Percentiles rank a stretch among this genome's conserved stretches.
Conservation (phyloP, 2,329 filamentous ascomycete genomes). For the Aspergillus uvarum region DNA sequence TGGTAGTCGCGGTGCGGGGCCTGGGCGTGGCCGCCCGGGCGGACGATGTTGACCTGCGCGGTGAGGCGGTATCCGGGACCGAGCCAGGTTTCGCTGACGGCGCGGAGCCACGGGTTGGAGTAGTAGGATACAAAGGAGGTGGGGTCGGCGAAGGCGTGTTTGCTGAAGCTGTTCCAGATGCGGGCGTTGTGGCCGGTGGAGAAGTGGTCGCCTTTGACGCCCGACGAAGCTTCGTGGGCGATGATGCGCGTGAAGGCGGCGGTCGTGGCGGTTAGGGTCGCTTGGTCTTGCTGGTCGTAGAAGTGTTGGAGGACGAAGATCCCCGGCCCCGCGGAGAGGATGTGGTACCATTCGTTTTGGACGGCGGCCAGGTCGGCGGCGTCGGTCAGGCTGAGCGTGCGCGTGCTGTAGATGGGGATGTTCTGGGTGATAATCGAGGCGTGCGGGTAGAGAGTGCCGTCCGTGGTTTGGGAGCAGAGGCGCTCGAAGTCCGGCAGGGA, state of each 20-base stretch:
- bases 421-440: conserved; percentile 49
- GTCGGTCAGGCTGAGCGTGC: conserved; percentile 36
- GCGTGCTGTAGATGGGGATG: conserved; percentile 57
- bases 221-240: conserved; percentile 37
- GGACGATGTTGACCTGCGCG: conserved; percentile 63
- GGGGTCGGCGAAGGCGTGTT: conserved; percentile 56
- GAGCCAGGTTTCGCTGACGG: conserved; percentile 57
- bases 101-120: conserved; percentile 58
- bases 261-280: conserved; percentile 50
- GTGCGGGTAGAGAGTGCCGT: conserved; percentile 48
- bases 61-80: conserved; percentile 62
- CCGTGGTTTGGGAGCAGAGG: conserved; percentile 45
- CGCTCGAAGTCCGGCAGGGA: conserved; percentile 45
- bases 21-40: conserved; percentile 59
- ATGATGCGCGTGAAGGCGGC: conserved; percentile 52
- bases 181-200: conserved; percentile 58
- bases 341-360: conserved; percentile 62
- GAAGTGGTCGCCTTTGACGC: conserved; percentile 60
- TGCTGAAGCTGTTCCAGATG: conserved; percentile 67
- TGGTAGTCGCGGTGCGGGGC: conserved; percentile 63
- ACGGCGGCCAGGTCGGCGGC: conserved; percentile 39
- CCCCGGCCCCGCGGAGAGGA: conserved; percentile 58
- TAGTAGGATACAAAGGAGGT: conserved; percentile 58
- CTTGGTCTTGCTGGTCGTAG: conserved; percentile 32
- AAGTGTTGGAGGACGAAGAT: conserved; percentile 59